These are phyloP conservation scores for Trifolium dubium DNA, from an alignment of 306 rosid genomes.

Conservation along the genomic window DNA sequence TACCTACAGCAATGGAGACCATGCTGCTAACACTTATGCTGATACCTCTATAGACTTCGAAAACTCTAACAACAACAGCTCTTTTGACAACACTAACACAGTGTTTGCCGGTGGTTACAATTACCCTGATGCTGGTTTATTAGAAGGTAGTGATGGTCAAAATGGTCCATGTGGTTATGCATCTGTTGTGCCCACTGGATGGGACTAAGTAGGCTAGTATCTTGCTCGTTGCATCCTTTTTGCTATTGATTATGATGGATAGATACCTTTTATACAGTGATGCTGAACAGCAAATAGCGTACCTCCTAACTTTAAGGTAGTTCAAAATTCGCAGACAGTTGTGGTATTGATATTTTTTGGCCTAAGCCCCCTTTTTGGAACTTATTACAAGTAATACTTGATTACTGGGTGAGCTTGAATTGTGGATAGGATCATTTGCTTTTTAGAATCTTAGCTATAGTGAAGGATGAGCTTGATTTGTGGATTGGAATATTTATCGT, in stretches of 20 bases:
- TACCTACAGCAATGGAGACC: slow-evolving; percentile 40
- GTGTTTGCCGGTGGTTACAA: slow-evolving; percentile 6
- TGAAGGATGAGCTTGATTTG: neutral
- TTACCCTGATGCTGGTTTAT: slow-evolving; percentile 31
- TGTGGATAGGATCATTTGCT: slow-evolving; percentile 12
- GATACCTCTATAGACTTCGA: slow-evolving; percentile 20
- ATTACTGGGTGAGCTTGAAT: neutral
- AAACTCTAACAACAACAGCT: slow-evolving; percentile 24
- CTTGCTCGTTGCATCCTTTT: slow-evolving; percentile 22
- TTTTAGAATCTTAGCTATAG: slow-evolving; percentile 10
- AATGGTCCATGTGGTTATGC: slow-evolving; percentile 41
- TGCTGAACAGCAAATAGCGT: neutral
- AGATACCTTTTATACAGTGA: slow-evolving; percentile 20
- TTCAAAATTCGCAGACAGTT: neutral
- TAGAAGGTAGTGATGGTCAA: slow-evolving; percentile 30
- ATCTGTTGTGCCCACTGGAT: slow-evolving; percentile 58
- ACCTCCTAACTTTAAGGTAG: neutral
- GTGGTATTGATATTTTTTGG: neutral
- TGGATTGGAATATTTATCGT: neutral
- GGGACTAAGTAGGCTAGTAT: slow-evolving; percentile 61
- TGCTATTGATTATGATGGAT: slow-evolving; percentile 22
- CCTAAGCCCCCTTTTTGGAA: neutral
- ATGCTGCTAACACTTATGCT: slow-evolving; percentile 4
- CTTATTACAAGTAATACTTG: neutral
- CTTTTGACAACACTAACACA: slow-evolving; percentile 12